phyloP scores from a whole-genome alignment of 805 yeast species.

The Wickerhamiella sorbophila region DNA sequence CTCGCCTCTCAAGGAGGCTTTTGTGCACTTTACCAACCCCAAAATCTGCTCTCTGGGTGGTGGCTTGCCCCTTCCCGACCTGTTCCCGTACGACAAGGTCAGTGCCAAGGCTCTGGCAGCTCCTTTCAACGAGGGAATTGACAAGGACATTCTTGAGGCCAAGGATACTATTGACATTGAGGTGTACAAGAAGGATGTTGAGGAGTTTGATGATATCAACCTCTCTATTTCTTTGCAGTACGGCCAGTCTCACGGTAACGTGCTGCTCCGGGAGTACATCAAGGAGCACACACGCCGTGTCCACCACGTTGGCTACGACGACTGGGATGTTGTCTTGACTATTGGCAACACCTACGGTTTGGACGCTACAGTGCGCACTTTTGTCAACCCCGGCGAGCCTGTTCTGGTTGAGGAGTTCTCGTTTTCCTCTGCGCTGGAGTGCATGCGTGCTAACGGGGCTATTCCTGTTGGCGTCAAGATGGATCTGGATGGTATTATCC shows the following conservation, averaged over 20 bases:
- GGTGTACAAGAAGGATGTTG: slow-evolving; percentile 30
- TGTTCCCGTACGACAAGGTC: slow-evolving; percentile 81
- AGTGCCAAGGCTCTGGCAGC: slow-evolving; percentile 49
- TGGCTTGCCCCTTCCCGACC: slow-evolving; percentile 81
- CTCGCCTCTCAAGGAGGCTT: slow-evolving; percentile 73
- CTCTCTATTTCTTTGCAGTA: slow-evolving; percentile 82
- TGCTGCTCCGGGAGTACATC: slow-evolving; percentile 51
- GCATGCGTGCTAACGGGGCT: slow-evolving; percentile 61
- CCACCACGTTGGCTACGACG: slow-evolving; percentile 39
- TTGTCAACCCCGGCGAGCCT: slow-evolving; percentile 67
- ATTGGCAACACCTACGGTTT: slow-evolving; percentile 86
- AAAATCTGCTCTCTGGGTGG: slow-evolving; percentile 84
- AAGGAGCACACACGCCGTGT: slow-evolving; percentile 44
- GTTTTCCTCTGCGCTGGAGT: slow-evolving; percentile 73
- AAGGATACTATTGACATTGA: slow-evolving; percentile 23
- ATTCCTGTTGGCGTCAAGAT: slow-evolving; percentile 57
- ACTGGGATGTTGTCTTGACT: slow-evolving; percentile 61
- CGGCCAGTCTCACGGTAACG: slow-evolving; percentile 73
- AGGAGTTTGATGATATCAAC: slow-evolving; percentile 38
- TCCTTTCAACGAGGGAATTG: slow-evolving; percentile 64
- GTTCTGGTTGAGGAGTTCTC: slow-evolving; percentile 69
- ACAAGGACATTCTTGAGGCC: slow-evolving; percentile 14
- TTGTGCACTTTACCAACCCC: slow-evolving; percentile 60
- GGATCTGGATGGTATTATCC: slow-evolving; percentile 67
- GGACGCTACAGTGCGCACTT: slow-evolving; percentile 70